Base-by-base conservation (phyloP, 2,329 filamentous ascomycete genomes). In the Mycogone perniciosa region DNA sequence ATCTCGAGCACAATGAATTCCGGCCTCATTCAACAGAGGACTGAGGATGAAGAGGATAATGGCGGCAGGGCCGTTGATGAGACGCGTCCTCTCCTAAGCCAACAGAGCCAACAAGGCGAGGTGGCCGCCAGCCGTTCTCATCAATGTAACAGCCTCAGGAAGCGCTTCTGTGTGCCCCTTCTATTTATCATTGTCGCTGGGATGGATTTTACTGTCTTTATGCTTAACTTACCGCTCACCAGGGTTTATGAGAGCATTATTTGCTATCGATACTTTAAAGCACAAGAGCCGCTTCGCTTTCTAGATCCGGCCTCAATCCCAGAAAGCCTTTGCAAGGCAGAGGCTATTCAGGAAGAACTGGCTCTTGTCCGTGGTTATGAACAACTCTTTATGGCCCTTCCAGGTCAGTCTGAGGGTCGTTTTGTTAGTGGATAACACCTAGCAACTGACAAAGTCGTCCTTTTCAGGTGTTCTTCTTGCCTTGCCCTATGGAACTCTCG, bases 241-340 rank as follows among this genome's bases (percentile, higher is more conserved):
- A 13, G 39, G 6, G 47, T 49, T 5, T 44, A 49, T 13, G 47
- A 50, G 30, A 44, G 40, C 47, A 50, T 44, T n/a, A 29, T 33
- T 10, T 50, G 41, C 41, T 50, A 50, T 10, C 47, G 41, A 11
- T 44, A 50, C 41, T 50, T n/a, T 13, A 27, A n/a, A 20, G n/a
- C 10, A n/a, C 31, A 37, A 11, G 47, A 50, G 9, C 40, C 29
- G 4, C 9, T 29, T 6, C 38, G 46, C 10, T 49, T 37, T 13
- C 33, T 11, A 7, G 8, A 44, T 7, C 40, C 47, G 7, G 33
- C 8, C 7, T 37, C 39, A 6, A 49, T 50, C 4, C 40, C 41
- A 5, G 40, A 50, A 33, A 20, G 34, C 7, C 31, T 35, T 8
- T 50, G 40, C 41, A 50, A 44, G 33, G 42, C 44, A 8, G 33